Conservation (phyloP, 495 filamentous ascomycete genomes). For the Cryomyces antarcticus region DNA sequence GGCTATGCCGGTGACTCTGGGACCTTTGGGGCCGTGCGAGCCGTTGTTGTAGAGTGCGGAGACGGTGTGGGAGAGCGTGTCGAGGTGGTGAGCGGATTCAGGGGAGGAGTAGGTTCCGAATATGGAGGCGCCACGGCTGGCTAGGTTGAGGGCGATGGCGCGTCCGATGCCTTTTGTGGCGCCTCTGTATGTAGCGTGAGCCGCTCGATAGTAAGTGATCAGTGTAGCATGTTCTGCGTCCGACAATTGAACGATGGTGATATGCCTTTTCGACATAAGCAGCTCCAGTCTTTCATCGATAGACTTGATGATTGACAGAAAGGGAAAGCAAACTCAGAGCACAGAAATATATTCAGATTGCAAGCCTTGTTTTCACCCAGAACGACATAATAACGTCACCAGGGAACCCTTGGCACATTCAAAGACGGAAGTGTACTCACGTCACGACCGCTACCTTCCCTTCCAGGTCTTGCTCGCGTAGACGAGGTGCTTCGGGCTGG, state of each 20-base stretch:
- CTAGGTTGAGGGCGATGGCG: constrained; percentile 10
- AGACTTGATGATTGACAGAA: too few species aligned
- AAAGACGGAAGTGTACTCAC: neutral
- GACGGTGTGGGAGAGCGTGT: constrained; percentile 10
- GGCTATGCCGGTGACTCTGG: constrained; percentile 4
- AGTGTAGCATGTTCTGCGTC: too few species aligned
- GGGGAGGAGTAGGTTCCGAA: constrained; percentile 11
- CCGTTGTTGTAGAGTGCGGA: constrained; percentile 2
- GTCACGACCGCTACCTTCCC: constrained; percentile 12
- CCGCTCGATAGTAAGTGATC: neutral
- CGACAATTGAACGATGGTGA: too few species aligned
- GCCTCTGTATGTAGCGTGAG: constrained; percentile 2
- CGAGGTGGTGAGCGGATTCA: constrained; percentile 9
- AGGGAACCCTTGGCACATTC: neutral
- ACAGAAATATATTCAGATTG: neutral
- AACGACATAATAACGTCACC: neutral
- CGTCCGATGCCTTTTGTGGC: constrained; percentile 14
- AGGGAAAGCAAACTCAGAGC: neutral
- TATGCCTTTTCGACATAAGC: too few species aligned
- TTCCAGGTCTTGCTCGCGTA: constrained; percentile 11
- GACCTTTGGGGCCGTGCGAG: constrained; percentile 1
- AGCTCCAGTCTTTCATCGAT: too few species aligned
- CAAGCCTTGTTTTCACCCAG: neutral
- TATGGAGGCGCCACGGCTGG: constrained; percentile 8
- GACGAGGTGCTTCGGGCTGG: neutral